phyloP scores from a whole-genome alignment of 805 yeast species.

The Myxozyma vanderwaltii region DNA sequence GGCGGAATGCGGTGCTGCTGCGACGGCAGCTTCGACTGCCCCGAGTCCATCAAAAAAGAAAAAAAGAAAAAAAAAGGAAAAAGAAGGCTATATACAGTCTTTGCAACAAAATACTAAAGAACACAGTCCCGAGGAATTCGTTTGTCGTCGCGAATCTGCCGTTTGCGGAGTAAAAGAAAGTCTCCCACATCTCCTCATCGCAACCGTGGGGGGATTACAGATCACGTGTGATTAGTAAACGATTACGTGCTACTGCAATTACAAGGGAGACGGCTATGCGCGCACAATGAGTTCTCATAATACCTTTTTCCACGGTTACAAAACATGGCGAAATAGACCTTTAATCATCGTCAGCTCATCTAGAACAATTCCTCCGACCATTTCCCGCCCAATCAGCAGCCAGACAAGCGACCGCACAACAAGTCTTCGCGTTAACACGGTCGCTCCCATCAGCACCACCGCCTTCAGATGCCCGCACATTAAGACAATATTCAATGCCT shows the following conservation, averaged over 20 bases:
- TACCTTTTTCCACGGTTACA: not conserved
- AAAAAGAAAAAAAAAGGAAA: not conserved
- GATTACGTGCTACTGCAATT: too few species aligned
- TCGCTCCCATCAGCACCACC: slow-evolving; percentile 36
- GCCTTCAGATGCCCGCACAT: slow-evolving; percentile 44
- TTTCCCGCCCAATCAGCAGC: slow-evolving; percentile 10
- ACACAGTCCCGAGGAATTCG: not conserved
- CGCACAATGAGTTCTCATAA: too few species aligned
- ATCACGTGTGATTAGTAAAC: not conserved
- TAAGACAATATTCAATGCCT: slow-evolving; percentile 56
- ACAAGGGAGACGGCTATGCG: too few species aligned
- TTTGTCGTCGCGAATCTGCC: not conserved
- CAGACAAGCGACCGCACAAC: slow-evolving; percentile 20
- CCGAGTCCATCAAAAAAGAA: slow-evolving; percentile 1
- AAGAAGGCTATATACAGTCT: too few species aligned
- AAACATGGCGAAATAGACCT: slow-evolving; percentile 3
- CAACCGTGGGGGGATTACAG: slow-evolving; percentile 1
- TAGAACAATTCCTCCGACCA: slow-evolving; percentile 1
- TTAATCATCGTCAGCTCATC: slow-evolving; percentile 6
- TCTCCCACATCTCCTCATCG: slow-evolving; percentile 7
- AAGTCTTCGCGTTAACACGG: slow-evolving; percentile 30
- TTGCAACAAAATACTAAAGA: too few species aligned
- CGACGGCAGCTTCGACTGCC: slow-evolving; percentile 2
- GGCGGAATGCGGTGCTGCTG: slow-evolving; percentile 5
- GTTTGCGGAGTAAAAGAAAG: not conserved